Base-by-base conservation (phyloP, 2,329 filamentous ascomycete genomes). In the Amauroascus verrucosus region DNA sequence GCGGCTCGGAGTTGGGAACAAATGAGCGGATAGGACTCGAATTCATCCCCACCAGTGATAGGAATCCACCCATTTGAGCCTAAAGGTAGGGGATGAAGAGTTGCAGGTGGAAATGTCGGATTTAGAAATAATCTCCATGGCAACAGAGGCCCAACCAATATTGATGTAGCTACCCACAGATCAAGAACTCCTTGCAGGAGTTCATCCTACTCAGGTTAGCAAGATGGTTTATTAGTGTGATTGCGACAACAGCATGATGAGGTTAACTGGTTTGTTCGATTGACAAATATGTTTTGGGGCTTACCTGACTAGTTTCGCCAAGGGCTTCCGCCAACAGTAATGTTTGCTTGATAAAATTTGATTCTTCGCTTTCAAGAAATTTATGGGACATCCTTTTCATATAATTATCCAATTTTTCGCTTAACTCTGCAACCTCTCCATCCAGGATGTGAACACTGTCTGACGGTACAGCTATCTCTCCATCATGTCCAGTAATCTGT, bases 161-260 rank as follows among this genome's bases (percentile, higher is more conserved):
- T 71, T 37, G 73, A 71, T 6, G 78, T 81, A 13, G 74, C 72
- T 28, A 76, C 71, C 77, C 78, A 82, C 3, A 82, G 67, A 58
- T 81, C 76, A 45, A 81, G 64, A 1, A 73, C 72, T 41, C 77
- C 74, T 16, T 72, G 66, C 11, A 81, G 65, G 8, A 80, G 65
- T 14, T 66, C 63, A 59, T 78, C 74, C 63, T 73, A 46, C 22
- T 8, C 11, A 38, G n/a, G 24, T 52, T 22, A 41, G 14, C 48
- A 41, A 16, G 16, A 35, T 13, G 18, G 16, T 38, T 28, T 37
- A n/a, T 37, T 18, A 28, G 41, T 6, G 30, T 33, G 30, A n/a
- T n/a, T n/a, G n/a, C n/a, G n/a, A n/a, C n/a, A n/a, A n/a, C n/a
- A n/a, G n/a, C n/a, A n/a, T n/a, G n/a, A n/a, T n/a, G n/a, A n/a